A percentile compares a stretch with the other conserved stretches of the same genome.
phyloP scores from a whole-genome alignment of 176 grass and related monocot genomes.

The Carex littledalei region DNA sequence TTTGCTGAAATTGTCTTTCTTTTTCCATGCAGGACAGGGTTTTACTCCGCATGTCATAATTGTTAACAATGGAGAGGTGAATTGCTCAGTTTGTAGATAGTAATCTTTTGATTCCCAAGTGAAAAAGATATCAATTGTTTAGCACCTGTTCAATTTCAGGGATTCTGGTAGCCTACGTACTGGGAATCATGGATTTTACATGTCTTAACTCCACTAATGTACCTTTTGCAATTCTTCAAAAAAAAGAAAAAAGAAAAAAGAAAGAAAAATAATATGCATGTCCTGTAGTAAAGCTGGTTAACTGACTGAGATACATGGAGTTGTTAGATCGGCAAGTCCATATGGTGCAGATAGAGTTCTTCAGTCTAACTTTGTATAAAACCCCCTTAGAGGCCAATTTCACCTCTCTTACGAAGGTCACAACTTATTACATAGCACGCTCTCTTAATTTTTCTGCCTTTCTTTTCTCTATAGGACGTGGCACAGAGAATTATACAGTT shows the following conservation, averaged over 20 bases:
- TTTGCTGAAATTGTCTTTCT: neutral
- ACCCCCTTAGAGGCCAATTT: neutral
- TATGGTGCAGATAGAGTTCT: neutral
- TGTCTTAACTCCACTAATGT: neutral
- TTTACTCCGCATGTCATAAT: constrained; percentile 42
- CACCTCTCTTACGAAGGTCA: neutral
- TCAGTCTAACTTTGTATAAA: neutral
- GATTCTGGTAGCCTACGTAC: neutral
- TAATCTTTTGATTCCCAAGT: constrained; percentile 2
- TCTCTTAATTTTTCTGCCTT: neutral
- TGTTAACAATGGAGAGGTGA: constrained; percentile 40
- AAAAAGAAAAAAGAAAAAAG: neutral
- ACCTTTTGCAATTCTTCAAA: neutral
- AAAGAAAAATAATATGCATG: neutral
- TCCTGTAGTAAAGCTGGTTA: neutral
- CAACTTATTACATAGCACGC: neutral
- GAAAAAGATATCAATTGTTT: neutral
- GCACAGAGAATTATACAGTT: constrained; percentile 38
- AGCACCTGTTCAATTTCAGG: neutral
- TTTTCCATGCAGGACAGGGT: constrained; percentile 34
- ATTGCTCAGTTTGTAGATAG: neutral
- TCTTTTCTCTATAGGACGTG: constrained; percentile 27
- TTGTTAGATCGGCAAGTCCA: neutral
- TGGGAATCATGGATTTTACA: neutral
- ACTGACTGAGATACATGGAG: neutral